A percentile compares a stretch with the other conserved stretches of the same genome.
Conservation (phyloP, 208 protist genomes). For the Crithidia thermophila region DNA sequence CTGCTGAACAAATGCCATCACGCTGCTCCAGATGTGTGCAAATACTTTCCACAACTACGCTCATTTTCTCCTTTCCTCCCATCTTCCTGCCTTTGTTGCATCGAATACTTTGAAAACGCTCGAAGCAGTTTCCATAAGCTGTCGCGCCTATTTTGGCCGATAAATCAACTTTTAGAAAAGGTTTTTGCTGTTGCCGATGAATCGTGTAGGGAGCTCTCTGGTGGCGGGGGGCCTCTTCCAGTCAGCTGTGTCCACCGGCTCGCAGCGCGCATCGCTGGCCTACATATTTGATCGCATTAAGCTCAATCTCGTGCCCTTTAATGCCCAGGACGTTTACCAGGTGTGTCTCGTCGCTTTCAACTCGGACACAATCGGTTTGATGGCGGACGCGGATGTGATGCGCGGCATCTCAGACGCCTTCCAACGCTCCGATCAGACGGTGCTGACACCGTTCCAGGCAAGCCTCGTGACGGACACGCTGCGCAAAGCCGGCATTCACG, state of each 20-base stretch:
- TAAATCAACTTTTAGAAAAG: too few species aligned
- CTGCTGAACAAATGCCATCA: too few species aligned
- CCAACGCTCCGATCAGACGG: constrained; percentile 63
- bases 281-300: constrained; percentile 68
- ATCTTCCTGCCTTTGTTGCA: too few species aligned
- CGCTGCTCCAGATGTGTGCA: too few species aligned
- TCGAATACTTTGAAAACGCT: too few species aligned
- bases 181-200: too few species aligned
- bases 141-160: too few species aligned
- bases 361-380: constrained; percentile 67
- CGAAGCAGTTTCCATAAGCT: too few species aligned
- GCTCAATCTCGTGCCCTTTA: constrained; percentile 74
- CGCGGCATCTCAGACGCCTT: constrained; percentile 80
- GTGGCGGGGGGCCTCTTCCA: constrained; percentile 22
- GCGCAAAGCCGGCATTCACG: constrained; percentile 65
- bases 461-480: constrained; percentile 80
- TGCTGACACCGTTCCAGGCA: constrained; percentile 83
- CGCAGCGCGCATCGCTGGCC: constrained; percentile 30
- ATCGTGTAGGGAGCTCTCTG: constrained; percentile 2
- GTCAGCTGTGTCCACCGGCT: constrained; percentile 13
- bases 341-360: constrained; percentile 72
- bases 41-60: too few species aligned
- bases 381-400: constrained; percentile 84
- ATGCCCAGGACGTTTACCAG: constrained; percentile 85
- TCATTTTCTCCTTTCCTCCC: too few species aligned